phyloP scores from a whole-genome alignment of 768 basidiomycete genomes.

The Hygrocybe coccinea region DNA sequence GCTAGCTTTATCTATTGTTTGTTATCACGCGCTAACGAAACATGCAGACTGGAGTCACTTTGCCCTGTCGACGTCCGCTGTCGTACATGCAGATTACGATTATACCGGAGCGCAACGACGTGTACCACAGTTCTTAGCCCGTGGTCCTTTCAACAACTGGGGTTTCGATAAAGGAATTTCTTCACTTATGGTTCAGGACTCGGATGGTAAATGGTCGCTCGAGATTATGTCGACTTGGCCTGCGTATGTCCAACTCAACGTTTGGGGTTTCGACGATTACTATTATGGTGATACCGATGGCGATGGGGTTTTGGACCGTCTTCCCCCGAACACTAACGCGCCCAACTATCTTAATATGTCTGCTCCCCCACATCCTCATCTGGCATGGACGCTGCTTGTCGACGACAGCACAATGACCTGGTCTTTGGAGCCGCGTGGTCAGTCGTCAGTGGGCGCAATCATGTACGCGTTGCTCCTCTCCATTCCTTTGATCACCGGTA shows the following conservation, averaged over 20 bases:
- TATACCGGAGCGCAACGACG: conserved; percentile 59
- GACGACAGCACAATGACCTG: conserved; percentile 75
- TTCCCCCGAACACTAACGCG: conserved; percentile 81
- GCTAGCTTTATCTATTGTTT: not conserved
- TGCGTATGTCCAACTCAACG: conserved; percentile 82
- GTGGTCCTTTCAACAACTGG: conserved; percentile 89
- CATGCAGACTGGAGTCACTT: conserved; percentile 70
- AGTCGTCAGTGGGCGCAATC: conserved; percentile 74
- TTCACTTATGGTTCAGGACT: conserved; percentile 59
- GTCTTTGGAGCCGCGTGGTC: conserved; percentile 76
- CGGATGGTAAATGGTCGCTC: conserved; percentile 72
- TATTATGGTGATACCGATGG: conserved; percentile 89
- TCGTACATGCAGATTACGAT: conserved; percentile 73
- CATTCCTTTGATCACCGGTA: conserved; percentile 82
- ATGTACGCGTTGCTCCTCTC: conserved; percentile 80
- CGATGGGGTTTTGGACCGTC: conserved; percentile 84
- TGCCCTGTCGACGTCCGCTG: conserved; percentile 55
- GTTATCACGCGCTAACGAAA: not conserved
- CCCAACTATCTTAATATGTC: conserved; percentile 91
- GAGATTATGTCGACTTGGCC: conserved; percentile 92
- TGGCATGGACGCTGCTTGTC: conserved; percentile 81
- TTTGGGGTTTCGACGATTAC: conserved; percentile 86
- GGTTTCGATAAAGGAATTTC: conserved; percentile 82
- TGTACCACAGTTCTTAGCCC: conserved; percentile 80
- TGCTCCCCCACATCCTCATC: conserved; percentile 79